Percentiles rank a stretch among this genome's conserved stretches.
These are phyloP conservation scores for Drechslerella stenobrocha DNA, from an alignment of 2,329 filamentous ascomycete species.

Conservation along the genomic window DNA sequence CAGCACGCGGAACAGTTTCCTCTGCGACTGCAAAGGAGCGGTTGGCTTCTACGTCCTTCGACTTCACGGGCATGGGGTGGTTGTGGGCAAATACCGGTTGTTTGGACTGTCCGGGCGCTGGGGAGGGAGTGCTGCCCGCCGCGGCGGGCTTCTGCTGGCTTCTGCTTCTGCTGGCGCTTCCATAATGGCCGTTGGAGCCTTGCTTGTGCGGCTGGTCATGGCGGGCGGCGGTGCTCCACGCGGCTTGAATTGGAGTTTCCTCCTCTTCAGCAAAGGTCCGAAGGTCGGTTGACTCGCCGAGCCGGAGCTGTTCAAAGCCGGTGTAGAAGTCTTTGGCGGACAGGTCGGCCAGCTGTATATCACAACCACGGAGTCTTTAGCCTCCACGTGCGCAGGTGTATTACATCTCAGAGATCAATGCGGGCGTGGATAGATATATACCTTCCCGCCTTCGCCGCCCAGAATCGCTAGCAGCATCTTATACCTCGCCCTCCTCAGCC, in stretches of 20 bases:
- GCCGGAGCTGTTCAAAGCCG: slow-evolving; percentile 32
- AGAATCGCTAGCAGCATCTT: slow-evolving; percentile 46
- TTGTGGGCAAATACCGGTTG: slow-evolving; percentile 49
- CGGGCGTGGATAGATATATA: slow-evolving; percentile 2
- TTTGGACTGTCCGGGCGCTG: slow-evolving; percentile 34
- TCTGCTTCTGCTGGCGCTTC: slow-evolving; percentile 17
- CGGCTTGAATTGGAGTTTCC: slow-evolving; percentile 21
- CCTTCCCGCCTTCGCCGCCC: slow-evolving; percentile 43
- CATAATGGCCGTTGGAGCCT: slow-evolving; percentile 32
- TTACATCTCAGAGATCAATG: background rate
- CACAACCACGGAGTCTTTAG: slow-evolving; percentile 12
- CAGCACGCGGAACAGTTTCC: slow-evolving; percentile 21
- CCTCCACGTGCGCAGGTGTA: background rate
- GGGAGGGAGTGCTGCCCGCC: slow-evolving; percentile 21
- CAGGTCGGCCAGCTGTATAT: slow-evolving; percentile 33
- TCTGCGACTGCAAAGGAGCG: slow-evolving; percentile 23
- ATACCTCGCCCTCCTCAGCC: slow-evolving; percentile 38
- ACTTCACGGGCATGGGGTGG: slow-evolving; percentile 25
- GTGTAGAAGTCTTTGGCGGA: slow-evolving; percentile 42
- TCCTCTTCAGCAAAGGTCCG: slow-evolving; percentile 41
- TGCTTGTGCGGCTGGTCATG: slow-evolving; percentile 3
- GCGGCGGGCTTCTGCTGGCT: slow-evolving; percentile 5
- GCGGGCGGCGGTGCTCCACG: slow-evolving; percentile 14
- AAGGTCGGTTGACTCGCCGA: slow-evolving; percentile 44
- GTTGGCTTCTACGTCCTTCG: slow-evolving; percentile 20